A percentile compares a stretch with the other conserved stretches of the same genome.
Conservation (phyloP, 208 protist genomes). For the Leishmania arabica region DNA sequence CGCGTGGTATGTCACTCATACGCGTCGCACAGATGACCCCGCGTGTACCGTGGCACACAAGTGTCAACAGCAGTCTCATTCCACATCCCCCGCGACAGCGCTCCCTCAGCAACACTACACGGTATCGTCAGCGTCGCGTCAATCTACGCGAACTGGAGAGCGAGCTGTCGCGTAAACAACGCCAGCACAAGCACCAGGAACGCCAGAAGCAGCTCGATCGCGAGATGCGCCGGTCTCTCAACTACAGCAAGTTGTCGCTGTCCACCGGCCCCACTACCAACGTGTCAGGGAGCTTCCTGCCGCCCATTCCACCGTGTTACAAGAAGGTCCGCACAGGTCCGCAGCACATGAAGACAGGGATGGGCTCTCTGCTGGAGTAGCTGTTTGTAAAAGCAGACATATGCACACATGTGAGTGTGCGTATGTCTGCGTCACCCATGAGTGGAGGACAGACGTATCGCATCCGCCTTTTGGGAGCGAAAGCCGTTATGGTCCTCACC, state of each 20-base stretch:
- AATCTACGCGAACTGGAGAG: constrained; percentile 50
- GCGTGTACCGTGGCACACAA: neutral
- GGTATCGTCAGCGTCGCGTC: constrained; percentile 37
- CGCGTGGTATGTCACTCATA: neutral
- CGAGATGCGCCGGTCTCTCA: constrained; percentile 23
- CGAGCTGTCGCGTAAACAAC: constrained; percentile 44
- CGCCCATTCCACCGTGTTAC: constrained; percentile 16
- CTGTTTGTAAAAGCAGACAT: neutral
- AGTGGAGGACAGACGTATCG: neutral
- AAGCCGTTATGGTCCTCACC: neutral
- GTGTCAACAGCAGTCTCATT: constrained; percentile 13
- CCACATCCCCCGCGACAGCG: constrained; percentile 29
- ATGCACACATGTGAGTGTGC: neutral
- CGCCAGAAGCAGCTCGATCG: constrained; percentile 38
- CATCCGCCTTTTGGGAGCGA: neutral
- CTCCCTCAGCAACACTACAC: constrained; percentile 25
- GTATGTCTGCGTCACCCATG: neutral
- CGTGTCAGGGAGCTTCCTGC: constrained; percentile 24
- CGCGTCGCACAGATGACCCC: constrained; percentile 7
- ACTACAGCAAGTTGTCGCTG: constrained; percentile 3
- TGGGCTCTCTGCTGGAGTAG: constrained; percentile 1
- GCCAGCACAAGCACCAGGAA: constrained; percentile 35
- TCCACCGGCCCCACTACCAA: neutral
- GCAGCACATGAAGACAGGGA: neutral
- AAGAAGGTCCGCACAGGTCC: constrained; percentile 8